Evolutionary conservation across 768 basidiomycete genomes (phyloP).

Genomic region (Boletus rubropictus): DNA sequence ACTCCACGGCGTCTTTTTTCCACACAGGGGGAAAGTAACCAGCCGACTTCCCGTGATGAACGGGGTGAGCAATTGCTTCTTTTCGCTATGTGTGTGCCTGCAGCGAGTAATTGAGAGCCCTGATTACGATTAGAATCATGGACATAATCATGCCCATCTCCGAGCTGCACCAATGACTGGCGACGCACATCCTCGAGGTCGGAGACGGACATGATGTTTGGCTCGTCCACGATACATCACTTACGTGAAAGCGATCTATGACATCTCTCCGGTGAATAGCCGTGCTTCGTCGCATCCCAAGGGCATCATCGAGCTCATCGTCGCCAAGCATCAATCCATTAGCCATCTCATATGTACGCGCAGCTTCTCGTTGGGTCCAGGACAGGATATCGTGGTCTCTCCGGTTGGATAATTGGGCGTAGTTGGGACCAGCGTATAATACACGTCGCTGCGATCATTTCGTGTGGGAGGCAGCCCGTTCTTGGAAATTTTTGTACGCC

Average conservation of each 20-base stretch:
- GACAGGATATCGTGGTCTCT: background rate
- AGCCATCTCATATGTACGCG: slow-evolving; percentile 44
- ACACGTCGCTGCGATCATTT: slow-evolving; percentile 73
- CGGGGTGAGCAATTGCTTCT: slow-evolving; percentile 37
- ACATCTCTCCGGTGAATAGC: slow-evolving; percentile 23
- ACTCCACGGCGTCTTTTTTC: slow-evolving; percentile 16
- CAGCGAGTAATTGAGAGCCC: slow-evolving; percentile 24
- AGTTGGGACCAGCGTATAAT: too few species aligned
- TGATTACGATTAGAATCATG: slow-evolving; percentile 2
- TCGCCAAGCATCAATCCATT: slow-evolving; percentile 42
- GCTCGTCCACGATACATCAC: slow-evolving; percentile 13
- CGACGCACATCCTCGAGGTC: slow-evolving; percentile 9
- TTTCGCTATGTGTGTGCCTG: slow-evolving; percentile 62
- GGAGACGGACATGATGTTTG: slow-evolving; percentile 8
- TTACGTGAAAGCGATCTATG: slow-evolving; percentile 50
- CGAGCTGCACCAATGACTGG: slow-evolving; percentile 9
- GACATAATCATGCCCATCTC: slow-evolving; percentile 7
- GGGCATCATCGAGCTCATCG: slow-evolving; percentile 43
- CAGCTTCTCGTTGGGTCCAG: slow-evolving; percentile 41
- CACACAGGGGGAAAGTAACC: slow-evolving; percentile 15
- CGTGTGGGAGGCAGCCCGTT: too few species aligned
- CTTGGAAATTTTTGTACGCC: too few species aligned
- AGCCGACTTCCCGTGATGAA: slow-evolving; percentile 17
- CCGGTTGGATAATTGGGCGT: too few species aligned
- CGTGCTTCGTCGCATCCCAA: slow-evolving; percentile 21